phyloP scores from a whole-genome alignment of 495 filamentous ascomycete genomes.

The Trichoderma gamsii region DNA sequence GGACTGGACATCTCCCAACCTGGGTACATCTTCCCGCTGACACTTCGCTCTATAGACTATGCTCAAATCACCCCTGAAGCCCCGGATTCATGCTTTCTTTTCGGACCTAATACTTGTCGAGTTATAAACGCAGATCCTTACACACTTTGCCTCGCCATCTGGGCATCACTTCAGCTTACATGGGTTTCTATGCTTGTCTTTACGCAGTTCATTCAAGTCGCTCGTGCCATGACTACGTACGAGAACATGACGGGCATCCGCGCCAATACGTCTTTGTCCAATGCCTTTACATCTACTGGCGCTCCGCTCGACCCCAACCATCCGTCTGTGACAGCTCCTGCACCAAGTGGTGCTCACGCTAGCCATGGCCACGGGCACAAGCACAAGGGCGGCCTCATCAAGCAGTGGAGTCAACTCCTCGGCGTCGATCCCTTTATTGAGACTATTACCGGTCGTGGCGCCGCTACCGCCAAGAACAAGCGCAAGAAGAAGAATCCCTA shows the following conservation, averaged over 20 bases:
- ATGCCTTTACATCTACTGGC: slow-evolving; percentile 71
- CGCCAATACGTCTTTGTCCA: slow-evolving; percentile 53
- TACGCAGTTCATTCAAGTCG: slow-evolving; percentile 86
- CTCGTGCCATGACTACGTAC: slow-evolving; percentile 87
- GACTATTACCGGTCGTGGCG: slow-evolving; percentile 58
- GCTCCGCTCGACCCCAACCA: slow-evolving; percentile 56
- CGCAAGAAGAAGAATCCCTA: slow-evolving; percentile 69
- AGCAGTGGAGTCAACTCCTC: slow-evolving; percentile 75
- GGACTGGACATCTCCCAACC: slow-evolving; percentile 20
- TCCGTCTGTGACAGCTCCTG: slow-evolving; percentile 30
- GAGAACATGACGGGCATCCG: slow-evolving; percentile 83
- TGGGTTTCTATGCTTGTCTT: slow-evolving; percentile 95
- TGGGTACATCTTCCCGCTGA: slow-evolving; percentile 7
- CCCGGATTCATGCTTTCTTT: slow-evolving; percentile 60
- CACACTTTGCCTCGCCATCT: slow-evolving; percentile 69
- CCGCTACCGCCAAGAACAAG: slow-evolving; percentile 41
- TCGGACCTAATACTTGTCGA: slow-evolving; percentile 66
- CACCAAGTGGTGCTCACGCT: slow-evolving; percentile 27
- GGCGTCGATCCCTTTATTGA: slow-evolving; percentile 90
- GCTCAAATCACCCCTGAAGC: slow-evolving; percentile 24
- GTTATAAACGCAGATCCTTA: slow-evolving; percentile 74
- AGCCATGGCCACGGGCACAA: slow-evolving; percentile 39
- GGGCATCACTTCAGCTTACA: slow-evolving; percentile 73
- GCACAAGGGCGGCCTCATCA: slow-evolving; percentile 55
- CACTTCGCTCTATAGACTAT: slow-evolving; percentile 27